phyloP scores from a whole-genome alignment of 768 basidiomycete genomes.

The Collybia nuda region DNA sequence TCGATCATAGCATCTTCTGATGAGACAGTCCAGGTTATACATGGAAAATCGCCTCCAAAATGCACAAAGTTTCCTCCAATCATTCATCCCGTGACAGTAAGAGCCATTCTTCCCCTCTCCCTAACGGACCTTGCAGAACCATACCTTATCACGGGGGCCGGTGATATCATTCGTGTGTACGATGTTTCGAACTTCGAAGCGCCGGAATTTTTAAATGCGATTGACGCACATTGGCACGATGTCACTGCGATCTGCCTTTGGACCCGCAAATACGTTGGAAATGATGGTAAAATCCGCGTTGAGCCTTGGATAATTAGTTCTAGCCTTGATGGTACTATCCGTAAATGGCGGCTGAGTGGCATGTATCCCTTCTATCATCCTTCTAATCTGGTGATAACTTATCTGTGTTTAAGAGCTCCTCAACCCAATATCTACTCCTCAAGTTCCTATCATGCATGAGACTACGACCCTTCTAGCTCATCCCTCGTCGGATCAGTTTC shows the following conservation, averaged over 20 bases:
- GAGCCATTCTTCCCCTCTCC: slow-evolving; percentile 68
- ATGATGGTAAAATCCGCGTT: slow-evolving; percentile 44
- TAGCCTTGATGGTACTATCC: slow-evolving; percentile 84
- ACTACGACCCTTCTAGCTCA: slow-evolving; percentile 1
- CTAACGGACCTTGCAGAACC: slow-evolving; percentile 66
- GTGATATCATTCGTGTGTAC: slow-evolving; percentile 80
- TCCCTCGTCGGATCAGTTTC: slow-evolving; percentile 25
- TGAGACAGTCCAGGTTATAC: slow-evolving; percentile 70
- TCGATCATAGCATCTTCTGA: slow-evolving; percentile 78
- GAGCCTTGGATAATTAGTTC: slow-evolving; percentile 85
- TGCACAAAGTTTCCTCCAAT: slow-evolving; percentile 44
- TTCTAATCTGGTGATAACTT: background rate
- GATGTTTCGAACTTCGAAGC: slow-evolving; percentile 70
- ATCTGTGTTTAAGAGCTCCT: slow-evolving; percentile 35
- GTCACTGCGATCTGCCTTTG: slow-evolving; percentile 76
- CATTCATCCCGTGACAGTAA: slow-evolving; percentile 63
- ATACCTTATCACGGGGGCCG: slow-evolving; percentile 79
- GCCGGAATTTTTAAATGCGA: slow-evolving; percentile 66
- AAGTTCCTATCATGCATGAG: slow-evolving; percentile 10
- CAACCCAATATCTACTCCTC: slow-evolving; percentile 24
- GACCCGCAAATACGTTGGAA: slow-evolving; percentile 49
- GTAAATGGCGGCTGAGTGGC: slow-evolving; percentile 82
- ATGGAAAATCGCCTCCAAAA: slow-evolving; percentile 33
- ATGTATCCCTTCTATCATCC: slow-evolving; percentile 11
- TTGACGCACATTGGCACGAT: slow-evolving; percentile 92